Percentiles rank a stretch among this genome's conserved stretches.
phyloP scores from a whole-genome alignment of 495 filamentous ascomycete species.

The Letharia lupina region DNA sequence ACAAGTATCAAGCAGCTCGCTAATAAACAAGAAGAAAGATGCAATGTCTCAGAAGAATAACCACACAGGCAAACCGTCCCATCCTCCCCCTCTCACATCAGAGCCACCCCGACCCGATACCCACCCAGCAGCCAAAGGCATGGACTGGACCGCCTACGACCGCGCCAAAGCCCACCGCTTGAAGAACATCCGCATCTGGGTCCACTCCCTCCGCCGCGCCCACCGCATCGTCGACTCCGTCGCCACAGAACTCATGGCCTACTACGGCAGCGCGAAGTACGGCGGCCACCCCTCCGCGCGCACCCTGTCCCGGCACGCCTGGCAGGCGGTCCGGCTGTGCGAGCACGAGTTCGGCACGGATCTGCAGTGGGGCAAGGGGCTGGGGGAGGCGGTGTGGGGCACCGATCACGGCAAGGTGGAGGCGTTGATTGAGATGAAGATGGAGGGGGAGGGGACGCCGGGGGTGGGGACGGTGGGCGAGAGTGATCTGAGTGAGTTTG shows the following conservation, averaged over 20 bases:
- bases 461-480: conserved; percentile 2
- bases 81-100: neutral
- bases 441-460: neutral
- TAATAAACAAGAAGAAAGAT: neutral
- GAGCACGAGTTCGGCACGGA: conserved; percentile 1
- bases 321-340: neutral
- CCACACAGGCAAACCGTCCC: neutral
- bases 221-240: conserved; percentile 4
- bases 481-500: neutral
- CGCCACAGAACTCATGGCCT: conserved; percentile 2
- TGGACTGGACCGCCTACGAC: neutral
- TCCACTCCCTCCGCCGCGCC: neutral
- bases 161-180: neutral
- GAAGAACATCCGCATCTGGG: neutral
- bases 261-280: neutral
- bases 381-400: neutral
- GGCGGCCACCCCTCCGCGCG: neutral
- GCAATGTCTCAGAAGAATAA: neutral
- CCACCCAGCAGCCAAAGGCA: neutral
- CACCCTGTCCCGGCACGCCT: neutral
- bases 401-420: neutral
- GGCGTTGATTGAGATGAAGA: neutral
- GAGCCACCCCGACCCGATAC: neutral
- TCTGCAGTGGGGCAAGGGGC: neutral
- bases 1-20: neutral